A percentile compares a stretch with the other conserved stretches of the same genome.
phyloP scores from a whole-genome alignment of 1,139 yeast species.

The Waltiozyma sp. region DNA sequence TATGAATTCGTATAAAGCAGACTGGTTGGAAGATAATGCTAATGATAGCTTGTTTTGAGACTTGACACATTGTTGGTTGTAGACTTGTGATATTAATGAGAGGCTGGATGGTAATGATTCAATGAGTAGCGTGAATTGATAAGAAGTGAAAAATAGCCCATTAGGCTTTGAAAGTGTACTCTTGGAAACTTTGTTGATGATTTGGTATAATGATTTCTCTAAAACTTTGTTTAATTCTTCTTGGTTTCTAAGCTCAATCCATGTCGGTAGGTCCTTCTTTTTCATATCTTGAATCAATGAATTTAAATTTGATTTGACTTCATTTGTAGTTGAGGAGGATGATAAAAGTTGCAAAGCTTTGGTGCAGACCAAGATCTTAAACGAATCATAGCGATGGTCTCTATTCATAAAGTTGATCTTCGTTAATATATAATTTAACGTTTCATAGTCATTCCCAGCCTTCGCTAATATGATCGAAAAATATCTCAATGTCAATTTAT shows the following conservation, averaged over 20 bases:
- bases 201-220: conserved; percentile 13
- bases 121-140: conserved; percentile 6
- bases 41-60: not conserved
- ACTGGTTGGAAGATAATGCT: conserved; percentile 8
- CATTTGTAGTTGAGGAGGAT: no score
- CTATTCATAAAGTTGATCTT: conserved; percentile 9
- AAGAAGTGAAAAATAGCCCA: not conserved
- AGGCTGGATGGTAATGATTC: conserved; percentile 12
- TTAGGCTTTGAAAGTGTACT: conserved; percentile 1
- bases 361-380: conserved; percentile 6
- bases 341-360: conserved; percentile 4
- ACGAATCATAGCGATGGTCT: conserved; percentile 1
- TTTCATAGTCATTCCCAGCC: not conserved
- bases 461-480: conserved; percentile 9
- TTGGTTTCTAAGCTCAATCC: conserved; percentile 6
- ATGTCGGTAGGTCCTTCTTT: conserved; percentile 2
- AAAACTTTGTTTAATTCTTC: conserved; percentile 3
- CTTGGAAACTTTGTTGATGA: conserved; percentile 7
- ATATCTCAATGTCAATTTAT: conserved; percentile 4
- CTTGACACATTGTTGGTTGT: not conserved
- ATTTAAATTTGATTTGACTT: not conserved
- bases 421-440: conserved; percentile 6
- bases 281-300: conserved; percentile 5
- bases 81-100: conserved; percentile 6
- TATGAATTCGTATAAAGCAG: conserved; percentile 5